Conservation (phyloP, 2,329 filamentous ascomycete species). For the Graphiopsis chlorocephala region DNA sequence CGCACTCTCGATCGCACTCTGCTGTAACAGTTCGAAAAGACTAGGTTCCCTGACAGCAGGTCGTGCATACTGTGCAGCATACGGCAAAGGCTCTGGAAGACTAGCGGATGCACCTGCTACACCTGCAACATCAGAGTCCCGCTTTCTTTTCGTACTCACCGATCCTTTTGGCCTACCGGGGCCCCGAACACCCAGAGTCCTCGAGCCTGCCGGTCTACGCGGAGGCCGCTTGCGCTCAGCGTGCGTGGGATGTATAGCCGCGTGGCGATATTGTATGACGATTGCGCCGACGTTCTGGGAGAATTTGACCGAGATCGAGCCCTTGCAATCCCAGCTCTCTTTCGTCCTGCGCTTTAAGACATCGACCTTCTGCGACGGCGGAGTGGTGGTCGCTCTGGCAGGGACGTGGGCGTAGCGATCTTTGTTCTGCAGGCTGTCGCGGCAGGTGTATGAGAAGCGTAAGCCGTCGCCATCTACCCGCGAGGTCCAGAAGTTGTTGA, state of each 20-base stretch:
- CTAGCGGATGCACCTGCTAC: background rate
- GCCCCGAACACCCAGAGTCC: background rate
- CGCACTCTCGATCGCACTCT: slow-evolving; percentile 9
- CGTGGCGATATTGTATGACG: slow-evolving; percentile 47
- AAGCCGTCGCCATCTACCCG: slow-evolving; percentile 43
- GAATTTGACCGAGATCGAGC: slow-evolving; percentile 49
- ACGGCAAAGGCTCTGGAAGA: background rate
- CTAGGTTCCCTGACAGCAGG: background rate
- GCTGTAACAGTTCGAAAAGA: slow-evolving; percentile 12
- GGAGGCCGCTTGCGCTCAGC: slow-evolving; percentile 43
- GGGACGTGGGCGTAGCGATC: slow-evolving; percentile 46
- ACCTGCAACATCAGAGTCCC: background rate
- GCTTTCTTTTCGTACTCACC: background rate
- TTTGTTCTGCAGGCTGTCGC: slow-evolving; percentile 51
- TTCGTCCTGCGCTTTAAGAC: slow-evolving; percentile 21
- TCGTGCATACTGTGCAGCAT: background rate
- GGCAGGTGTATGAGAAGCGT: slow-evolving; percentile 50
- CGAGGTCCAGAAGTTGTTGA: slow-evolving; percentile 50
- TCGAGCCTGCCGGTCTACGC: slow-evolving; percentile 21
- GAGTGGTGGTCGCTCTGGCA: slow-evolving; percentile 28
- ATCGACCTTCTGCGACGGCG: slow-evolving; percentile 6
- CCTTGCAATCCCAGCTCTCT: slow-evolving; percentile 48
- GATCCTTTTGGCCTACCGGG: slow-evolving; percentile 7
- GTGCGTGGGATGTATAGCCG: slow-evolving; percentile 46
- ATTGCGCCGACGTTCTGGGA: slow-evolving; percentile 41